Percentiles rank a stretch among this genome's conserved stretches.
Conservation (phyloP, 2,329 filamentous ascomycete species). For the Diaporthe vexans region DNA sequence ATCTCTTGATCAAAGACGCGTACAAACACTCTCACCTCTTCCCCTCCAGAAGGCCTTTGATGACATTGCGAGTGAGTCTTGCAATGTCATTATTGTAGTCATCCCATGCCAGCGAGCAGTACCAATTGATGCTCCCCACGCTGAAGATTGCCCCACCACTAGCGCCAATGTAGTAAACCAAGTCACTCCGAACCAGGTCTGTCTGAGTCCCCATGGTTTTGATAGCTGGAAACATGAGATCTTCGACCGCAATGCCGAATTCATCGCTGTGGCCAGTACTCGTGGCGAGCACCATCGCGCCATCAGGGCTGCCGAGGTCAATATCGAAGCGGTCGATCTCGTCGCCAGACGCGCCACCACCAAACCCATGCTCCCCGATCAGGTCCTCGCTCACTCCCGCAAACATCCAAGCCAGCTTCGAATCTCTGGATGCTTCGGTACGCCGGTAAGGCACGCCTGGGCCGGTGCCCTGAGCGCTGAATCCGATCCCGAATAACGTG, state of each 20-base stretch:
- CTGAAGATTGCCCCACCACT: conserved; percentile 40
- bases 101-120: conserved; percentile 45
- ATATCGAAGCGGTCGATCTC: background rate
- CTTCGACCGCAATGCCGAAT: background rate
- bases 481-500: background rate
- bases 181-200: background rate
- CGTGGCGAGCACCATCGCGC: background rate
- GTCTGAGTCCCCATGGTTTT: background rate
- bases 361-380: background rate
- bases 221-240: background rate
- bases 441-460: background rate
- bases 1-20: background rate
- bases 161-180: background rate
- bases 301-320: background rate
- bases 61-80: conserved; percentile 44
- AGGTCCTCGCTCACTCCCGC: background rate
- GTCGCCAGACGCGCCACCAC: background rate
- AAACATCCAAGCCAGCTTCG: background rate
- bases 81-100: conserved; percentile 48
- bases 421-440: background rate
- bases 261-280: conserved; percentile 2
- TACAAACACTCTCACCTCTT: background rate
- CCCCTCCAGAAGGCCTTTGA: background rate
- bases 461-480: background rate
- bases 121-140: conserved; percentile 50